These are phyloP conservation scores for Yarrowia hollandica DNA, from an alignment of 805 yeast species.

Conservation along the genomic window DNA sequence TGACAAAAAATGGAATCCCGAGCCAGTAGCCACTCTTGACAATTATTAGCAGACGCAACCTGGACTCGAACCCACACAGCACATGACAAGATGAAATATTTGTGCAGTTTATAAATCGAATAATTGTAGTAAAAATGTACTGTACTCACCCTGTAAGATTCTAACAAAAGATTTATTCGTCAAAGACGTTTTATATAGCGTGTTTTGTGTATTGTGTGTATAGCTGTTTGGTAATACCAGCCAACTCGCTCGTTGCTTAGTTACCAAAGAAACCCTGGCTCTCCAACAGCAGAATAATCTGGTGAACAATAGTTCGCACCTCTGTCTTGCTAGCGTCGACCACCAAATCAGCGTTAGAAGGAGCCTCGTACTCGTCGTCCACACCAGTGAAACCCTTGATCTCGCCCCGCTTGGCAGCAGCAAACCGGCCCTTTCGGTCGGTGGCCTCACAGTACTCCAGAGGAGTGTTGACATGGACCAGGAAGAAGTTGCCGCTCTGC, in stretches of 20 bases:
- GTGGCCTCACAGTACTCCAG: slow-evolving; percentile 48
- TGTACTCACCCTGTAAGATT: no score
- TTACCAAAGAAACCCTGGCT: slow-evolving; percentile 75
- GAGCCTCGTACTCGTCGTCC: slow-evolving; percentile 50
- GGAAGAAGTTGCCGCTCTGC: slow-evolving; percentile 53
- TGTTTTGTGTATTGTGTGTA: no score
- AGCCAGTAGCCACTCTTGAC: no score
- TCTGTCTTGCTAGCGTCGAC: slow-evolving; percentile 56
- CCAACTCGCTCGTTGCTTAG: slow-evolving; percentile 34
- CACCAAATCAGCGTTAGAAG: slow-evolving; percentile 57
- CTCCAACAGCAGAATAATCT: slow-evolving; percentile 69
- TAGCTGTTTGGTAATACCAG: no score
- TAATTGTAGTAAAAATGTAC: no score
- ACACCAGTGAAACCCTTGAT: slow-evolving; percentile 52
- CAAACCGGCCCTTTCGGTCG: slow-evolving; percentile 54
- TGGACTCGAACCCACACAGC: no score
- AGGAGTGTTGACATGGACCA: slow-evolving; percentile 54
- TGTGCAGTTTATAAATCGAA: no score
- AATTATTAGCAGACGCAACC: no score
- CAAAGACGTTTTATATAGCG: no score
- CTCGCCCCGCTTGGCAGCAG: slow-evolving; percentile 49
- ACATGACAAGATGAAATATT: no score
- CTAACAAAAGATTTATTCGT: no score
- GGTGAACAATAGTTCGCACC: slow-evolving; percentile 70
- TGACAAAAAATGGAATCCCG: no score